Percentiles rank a stretch among this genome's conserved stretches.
phyloP scores from a whole-genome alignment of 1,284 basidiomycete genomes.

The Cystobasidiaceae sp. region DNA sequence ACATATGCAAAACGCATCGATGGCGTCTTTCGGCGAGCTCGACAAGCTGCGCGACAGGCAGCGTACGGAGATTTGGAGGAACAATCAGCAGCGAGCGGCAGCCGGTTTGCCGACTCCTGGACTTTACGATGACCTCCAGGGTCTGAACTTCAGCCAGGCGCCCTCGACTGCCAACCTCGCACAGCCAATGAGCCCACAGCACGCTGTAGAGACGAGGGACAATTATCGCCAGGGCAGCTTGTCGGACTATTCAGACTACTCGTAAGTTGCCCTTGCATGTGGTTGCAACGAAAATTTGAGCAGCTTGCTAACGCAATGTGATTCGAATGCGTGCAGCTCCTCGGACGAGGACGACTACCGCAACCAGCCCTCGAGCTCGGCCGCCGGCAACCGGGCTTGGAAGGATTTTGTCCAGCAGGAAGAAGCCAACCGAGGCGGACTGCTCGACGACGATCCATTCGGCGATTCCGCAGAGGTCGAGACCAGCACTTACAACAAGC shows the following conservation, averaged over 20 bases:
- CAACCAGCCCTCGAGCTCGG: not conserved
- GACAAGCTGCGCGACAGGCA: slow-evolving; percentile 61
- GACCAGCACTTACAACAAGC: slow-evolving; percentile 14
- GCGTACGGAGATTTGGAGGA: slow-evolving; percentile 57
- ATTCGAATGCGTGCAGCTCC: slow-evolving; percentile 1
- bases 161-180: slow-evolving; percentile 60
- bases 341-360: slow-evolving; percentile 25
- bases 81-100: slow-evolving; percentile 52
- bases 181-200: slow-evolving; percentile 46
- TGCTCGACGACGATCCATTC: slow-evolving; percentile 30
- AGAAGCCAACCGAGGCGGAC: slow-evolving; percentile 8
- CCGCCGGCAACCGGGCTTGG: slow-evolving; percentile 18
- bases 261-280: not conserved
- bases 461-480: slow-evolving; percentile 17
- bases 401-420: slow-evolving; percentile 28
- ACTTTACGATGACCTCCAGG: slow-evolving; percentile 38
- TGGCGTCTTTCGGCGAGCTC: slow-evolving; percentile 54
- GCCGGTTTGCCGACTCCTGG: slow-evolving; percentile 44
- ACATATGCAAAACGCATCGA: slow-evolving; percentile 42
- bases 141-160: slow-evolving; percentile 58
- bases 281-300: not conserved
- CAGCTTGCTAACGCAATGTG: not conserved
- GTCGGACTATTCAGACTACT: slow-evolving; percentile 79
- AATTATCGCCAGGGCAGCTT: slow-evolving; percentile 58
- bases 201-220: slow-evolving; percentile 57